Evolutionary conservation across 2,329 filamentous ascomycete species (phyloP).

Genomic region (Dactylellina cionopaga): DNA sequence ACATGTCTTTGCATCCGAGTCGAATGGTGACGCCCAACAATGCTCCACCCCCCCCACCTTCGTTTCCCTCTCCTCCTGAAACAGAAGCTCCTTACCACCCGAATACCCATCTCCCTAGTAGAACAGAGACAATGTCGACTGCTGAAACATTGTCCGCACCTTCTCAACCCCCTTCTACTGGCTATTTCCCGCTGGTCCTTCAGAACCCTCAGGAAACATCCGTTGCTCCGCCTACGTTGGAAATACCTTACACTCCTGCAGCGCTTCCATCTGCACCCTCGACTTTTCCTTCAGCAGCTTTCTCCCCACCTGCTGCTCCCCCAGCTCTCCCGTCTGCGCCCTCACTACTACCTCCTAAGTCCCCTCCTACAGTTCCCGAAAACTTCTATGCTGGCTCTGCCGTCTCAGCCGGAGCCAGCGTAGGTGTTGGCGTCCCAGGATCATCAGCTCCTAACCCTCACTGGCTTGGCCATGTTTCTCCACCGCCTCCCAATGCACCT

Average conservation of each 20-base stretch:
- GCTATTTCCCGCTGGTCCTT: constrained; percentile 49
- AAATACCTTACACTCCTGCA: constrained; percentile 54
- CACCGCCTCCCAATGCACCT: constrained; percentile 14
- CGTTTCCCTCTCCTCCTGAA: constrained; percentile 58
- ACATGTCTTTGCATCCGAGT: constrained; percentile 65
- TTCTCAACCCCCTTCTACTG: constrained; percentile 55
- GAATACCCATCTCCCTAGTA: constrained; percentile 29
- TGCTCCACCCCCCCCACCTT: constrained; percentile 56
- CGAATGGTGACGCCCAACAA: constrained; percentile 53
- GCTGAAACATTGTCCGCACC: constrained; percentile 63
- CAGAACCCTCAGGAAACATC: constrained; percentile 56
- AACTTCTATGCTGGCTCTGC: constrained; percentile 26
- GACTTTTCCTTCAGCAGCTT: background rate
- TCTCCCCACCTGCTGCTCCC: background rate
- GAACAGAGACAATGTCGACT: constrained; percentile 52
- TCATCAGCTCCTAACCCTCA: constrained; percentile 15
- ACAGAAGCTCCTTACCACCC: constrained; percentile 32
- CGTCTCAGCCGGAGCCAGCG: constrained; percentile 11
- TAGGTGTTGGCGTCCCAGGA: constrained; percentile 20
- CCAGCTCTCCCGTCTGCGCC: constrained; percentile 20
- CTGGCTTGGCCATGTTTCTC: constrained; percentile 36
- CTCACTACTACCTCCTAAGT: constrained; percentile 14
- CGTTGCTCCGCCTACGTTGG: constrained; percentile 53
- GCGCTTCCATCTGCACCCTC: constrained; percentile 53
- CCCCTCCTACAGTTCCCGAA: constrained; percentile 19